Evolutionary conservation across 495 filamentous ascomycete species (phyloP).

Genomic region (Aspergillus cavernicola): DNA sequence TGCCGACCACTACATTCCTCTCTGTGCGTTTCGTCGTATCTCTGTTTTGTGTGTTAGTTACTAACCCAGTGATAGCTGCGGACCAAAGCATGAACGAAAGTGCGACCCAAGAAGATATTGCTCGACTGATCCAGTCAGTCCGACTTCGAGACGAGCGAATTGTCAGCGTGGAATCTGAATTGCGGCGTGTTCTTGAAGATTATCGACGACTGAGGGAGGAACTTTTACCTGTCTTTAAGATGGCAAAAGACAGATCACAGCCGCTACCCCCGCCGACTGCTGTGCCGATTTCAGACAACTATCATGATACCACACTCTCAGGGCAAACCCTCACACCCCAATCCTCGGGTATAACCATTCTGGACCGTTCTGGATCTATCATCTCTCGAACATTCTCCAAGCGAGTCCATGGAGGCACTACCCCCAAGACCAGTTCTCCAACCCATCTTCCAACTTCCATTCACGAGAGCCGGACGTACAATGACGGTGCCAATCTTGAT

Average conservation of each 20-base stretch:
- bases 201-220: conserved; percentile 84
- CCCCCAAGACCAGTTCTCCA: conserved; percentile 76
- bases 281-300: conserved; percentile 20
- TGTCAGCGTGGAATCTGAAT: conserved; percentile 70
- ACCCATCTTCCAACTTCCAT: conserved; percentile 65
- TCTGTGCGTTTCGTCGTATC: conserved; percentile 59
- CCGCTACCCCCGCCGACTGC: conserved; percentile 65
- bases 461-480: conserved; percentile 50
- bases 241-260: conserved; percentile 85
- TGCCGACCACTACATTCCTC: conserved; percentile 87
- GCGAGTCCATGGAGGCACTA: conserved; percentile 72
- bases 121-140: conserved; percentile 81
- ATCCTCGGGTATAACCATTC: conserved; percentile 34
- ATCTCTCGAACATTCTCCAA: conserved; percentile 77
- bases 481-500: conserved; percentile 51
- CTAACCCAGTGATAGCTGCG: conserved; percentile 60
- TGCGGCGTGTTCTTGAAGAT: conserved; percentile 77
- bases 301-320: conserved; percentile 27
- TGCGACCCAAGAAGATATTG: conserved; percentile 88
- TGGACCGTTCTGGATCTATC: conserved; percentile 25
- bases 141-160: conserved; percentile 84
- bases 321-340: conserved; percentile 30
- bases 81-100: conserved; percentile 82
- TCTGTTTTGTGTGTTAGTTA: conserved; percentile 1
- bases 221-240: conserved; percentile 79